Conservation (phyloP, 1,139 yeast genomes). For the Yamadazyma siamensis region DNA sequence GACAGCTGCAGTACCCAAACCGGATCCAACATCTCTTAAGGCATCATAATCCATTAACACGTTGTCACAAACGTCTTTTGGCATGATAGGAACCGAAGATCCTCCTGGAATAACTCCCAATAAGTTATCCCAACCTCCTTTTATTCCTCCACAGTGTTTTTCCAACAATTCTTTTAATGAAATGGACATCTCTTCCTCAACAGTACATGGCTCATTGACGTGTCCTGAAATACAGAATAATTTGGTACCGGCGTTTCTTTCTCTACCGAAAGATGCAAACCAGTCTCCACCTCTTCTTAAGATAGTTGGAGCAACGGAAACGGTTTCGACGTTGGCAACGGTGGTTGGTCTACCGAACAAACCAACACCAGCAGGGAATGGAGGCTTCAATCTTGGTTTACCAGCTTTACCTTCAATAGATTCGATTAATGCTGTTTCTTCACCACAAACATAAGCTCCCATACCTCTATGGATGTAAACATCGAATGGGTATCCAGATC, state of each 20-base stretch:
- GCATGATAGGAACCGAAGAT: conserved; percentile 77
- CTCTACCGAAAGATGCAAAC: conserved; percentile 81
- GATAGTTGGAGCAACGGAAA: conserved; percentile 84
- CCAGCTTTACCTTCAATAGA: conserved; percentile 90
- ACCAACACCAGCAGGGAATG: conserved; percentile 93
- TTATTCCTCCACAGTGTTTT: conserved; percentile 85
- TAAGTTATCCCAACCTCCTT: conserved; percentile 89
- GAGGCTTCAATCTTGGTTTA: conserved; percentile 88
- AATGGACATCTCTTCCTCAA: conserved; percentile 90
- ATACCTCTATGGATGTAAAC: conserved; percentile 82
- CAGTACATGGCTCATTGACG: conserved; percentile 88
- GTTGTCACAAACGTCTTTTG: conserved; percentile 61
- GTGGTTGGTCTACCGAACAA: conserved; percentile 87
- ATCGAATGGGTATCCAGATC: conserved; percentile 80
- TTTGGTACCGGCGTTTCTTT: conserved; percentile 78
- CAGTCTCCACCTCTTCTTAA: conserved; percentile 85
- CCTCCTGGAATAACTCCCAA: conserved; percentile 89
- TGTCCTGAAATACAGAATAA: conserved; percentile 85
- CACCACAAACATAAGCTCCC: conserved; percentile 92
- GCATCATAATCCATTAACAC: conserved; percentile 86
- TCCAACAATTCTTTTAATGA: conserved; percentile 78
- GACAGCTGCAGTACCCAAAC: conserved; percentile 89
- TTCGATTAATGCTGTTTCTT: conserved; percentile 85
- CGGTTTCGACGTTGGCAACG: conserved; percentile 86
- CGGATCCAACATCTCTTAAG: conserved; percentile 77